These are phyloP conservation scores for Rubroboletus satanas DNA, from an alignment of 768 basidiomycete genomes.

Conservation along the genomic window DNA sequence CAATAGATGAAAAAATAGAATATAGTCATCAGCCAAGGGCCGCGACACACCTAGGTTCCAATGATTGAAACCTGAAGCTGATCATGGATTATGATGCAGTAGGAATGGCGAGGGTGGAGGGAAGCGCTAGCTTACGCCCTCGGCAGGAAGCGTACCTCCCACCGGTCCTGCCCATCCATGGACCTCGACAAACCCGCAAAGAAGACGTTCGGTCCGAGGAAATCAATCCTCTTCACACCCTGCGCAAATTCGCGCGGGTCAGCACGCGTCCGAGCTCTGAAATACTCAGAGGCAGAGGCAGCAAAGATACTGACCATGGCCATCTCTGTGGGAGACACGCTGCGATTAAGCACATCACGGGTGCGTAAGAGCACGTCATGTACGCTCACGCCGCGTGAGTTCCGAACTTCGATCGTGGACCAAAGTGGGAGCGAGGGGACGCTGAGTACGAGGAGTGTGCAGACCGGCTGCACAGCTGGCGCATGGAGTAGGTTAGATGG, in stretches of 20 bases:
- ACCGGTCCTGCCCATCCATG: conserved; percentile 26
- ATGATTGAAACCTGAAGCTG: conserved; percentile 9
- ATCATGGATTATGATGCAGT: conserved; percentile 11
- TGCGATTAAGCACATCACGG: conserved; percentile 25
- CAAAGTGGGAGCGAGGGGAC: conserved; percentile 25
- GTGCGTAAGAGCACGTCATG: conserved; percentile 28
- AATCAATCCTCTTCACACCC: conserved; percentile 39
- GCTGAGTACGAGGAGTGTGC: conserved; percentile 15
- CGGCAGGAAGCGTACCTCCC: conserved; percentile 27
- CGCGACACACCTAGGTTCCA: conserved; percentile 6
- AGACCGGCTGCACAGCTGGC: conserved; percentile 22
- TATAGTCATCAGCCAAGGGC: conserved; percentile 2
- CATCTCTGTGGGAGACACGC: conserved; percentile 26
- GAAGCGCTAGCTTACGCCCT: conserved; percentile 9
- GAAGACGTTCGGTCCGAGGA: conserved; percentile 29
- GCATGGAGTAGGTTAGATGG: conserved; percentile 14
- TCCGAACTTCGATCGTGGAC: conserved; percentile 30
- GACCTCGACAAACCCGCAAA: conserved; percentile 32
- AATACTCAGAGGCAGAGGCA: conserved; percentile 26
- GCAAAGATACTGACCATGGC: conserved; percentile 22
- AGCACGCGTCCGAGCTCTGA: conserved; percentile 25
- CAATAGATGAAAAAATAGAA: conserved; percentile 20
- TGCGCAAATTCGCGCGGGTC: conserved; percentile 36
- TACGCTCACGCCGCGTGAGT: conserved; percentile 25
- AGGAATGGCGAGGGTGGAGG: too few relatives aligned